Base-by-base conservation (phyloP, 139 green algal genomes). In the Trebouxia sp. region DNA sequence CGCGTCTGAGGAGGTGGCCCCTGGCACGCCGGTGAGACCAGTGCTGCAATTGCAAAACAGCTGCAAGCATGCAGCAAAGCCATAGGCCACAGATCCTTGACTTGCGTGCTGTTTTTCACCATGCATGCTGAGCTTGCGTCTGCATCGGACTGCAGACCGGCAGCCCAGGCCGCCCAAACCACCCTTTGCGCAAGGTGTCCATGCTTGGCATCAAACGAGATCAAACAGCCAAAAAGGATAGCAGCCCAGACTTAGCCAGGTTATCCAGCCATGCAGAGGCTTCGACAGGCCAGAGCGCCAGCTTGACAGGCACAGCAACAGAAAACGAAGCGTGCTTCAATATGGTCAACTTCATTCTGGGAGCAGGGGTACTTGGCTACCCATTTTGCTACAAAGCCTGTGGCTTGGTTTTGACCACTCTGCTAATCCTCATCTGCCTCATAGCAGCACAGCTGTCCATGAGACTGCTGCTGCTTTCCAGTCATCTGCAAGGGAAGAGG, bases 391-490 rank as follows among this genome's bases (percentile, higher is more conserved):
- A 78, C 66, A 81, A 80, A 53, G 24, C 38, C 22, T 91, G 86
- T 69, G 91, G 92, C 5, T 24, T 94, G 77, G 45, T 90, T 17
- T 88, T 97, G 26, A 90, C 87, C 12, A 90, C 87, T 0, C 1
- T 91, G 35, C 85, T 97, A 41, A 88, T 97, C 81, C 43, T 93
- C 26, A 80, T 92, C 30, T 91, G 84, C 58, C 69, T 96, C 48
- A 32, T 81, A 0, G 91, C 92, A 0, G 89, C 78, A 8, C 89
- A 91, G 75, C 87, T 94, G 42, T 89, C 76, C 70, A 93, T 92
- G 87, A 83, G 90, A 51, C 89, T 97, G 79, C 83, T 97, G 75
- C 83, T 97, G 41, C 83, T 92, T 83, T 86, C 84, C 62, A 83
- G 78, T 42, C 92, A 97, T 76, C 84, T 95, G 28, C 87, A 78